Evolutionary conservation across 2,329 filamentous ascomycete species (phyloP).

Genomic region (Fusarium domesticum): DNA sequence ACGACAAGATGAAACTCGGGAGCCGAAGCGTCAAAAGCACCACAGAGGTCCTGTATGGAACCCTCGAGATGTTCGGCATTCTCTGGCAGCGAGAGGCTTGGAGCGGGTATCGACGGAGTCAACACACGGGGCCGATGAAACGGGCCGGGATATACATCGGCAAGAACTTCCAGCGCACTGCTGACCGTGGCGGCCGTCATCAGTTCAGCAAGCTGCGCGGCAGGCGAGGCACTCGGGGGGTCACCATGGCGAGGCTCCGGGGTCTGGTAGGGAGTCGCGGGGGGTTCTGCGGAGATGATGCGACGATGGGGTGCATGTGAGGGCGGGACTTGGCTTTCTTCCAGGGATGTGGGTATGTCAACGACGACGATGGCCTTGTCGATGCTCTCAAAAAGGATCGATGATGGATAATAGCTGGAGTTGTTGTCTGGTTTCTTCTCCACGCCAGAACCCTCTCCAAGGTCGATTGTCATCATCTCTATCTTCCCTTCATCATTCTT

Average conservation of each 20-base stretch:
- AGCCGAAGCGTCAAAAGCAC: slow-evolving; percentile 41
- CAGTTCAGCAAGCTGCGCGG: slow-evolving; percentile 52
- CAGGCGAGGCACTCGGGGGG: slow-evolving; percentile 38
- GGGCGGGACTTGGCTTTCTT: slow-evolving; percentile 57
- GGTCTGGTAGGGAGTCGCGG: slow-evolving; percentile 46
- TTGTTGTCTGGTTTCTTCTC: background rate
- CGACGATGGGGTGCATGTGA: slow-evolving; percentile 37
- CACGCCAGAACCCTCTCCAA: background rate
- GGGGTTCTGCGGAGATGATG: slow-evolving; percentile 46
- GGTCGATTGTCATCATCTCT: slow-evolving; percentile 4
- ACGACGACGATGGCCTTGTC: slow-evolving; percentile 54
- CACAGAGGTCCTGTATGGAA: slow-evolving; percentile 41
- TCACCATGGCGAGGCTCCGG: slow-evolving; percentile 46
- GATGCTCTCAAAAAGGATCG: slow-evolving; percentile 34
- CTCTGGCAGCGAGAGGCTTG: slow-evolving; percentile 38
- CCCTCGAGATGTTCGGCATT: slow-evolving; percentile 47
- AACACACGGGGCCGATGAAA: slow-evolving; percentile 46
- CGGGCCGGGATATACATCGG: slow-evolving; percentile 38
- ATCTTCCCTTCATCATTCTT: background rate
- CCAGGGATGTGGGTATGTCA: slow-evolving; percentile 68
- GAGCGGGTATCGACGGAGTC: slow-evolving; percentile 5
- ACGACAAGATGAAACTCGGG: slow-evolving; percentile 65
- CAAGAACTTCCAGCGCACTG: slow-evolving; percentile 41
- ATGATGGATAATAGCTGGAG: slow-evolving; percentile 17
- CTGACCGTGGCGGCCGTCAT: slow-evolving; percentile 50